phyloP scores from a whole-genome alignment of 306 rosid species.

The Glycine latifolia region DNA sequence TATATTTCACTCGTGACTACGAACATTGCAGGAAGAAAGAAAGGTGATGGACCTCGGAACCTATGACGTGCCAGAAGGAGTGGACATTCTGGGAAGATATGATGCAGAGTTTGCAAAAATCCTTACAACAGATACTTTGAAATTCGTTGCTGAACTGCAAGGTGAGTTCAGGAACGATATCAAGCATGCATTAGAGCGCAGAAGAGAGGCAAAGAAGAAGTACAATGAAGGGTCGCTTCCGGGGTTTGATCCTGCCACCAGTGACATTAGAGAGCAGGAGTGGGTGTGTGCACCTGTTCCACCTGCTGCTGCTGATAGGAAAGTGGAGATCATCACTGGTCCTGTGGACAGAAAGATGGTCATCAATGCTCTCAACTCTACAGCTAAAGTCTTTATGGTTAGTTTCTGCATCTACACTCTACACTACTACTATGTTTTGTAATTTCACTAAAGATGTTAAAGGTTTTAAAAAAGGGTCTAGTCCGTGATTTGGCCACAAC shows the following conservation, averaged over 20 bases:
- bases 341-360: constrained; percentile 92
- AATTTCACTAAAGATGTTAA: not conserved
- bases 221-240: constrained; percentile 79
- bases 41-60: constrained; percentile 54
- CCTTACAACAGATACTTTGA: constrained; percentile 74
- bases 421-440: not conserved
- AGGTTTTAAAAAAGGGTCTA: no score
- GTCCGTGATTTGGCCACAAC: no score
- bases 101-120: constrained; percentile 71
- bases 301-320: constrained; percentile 75
- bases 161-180: constrained; percentile 75
- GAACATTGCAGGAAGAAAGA: constrained; percentile 3
- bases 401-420: constrained; percentile 26
- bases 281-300: constrained; percentile 83
- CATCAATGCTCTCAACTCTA: constrained; percentile 94
- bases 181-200: constrained; percentile 75
- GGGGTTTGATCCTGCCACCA: constrained; percentile 78
- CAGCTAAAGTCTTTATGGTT: constrained; percentile 92
- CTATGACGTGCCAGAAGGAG: constrained; percentile 78
- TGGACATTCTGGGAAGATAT: constrained; percentile 76
- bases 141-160: constrained; percentile 75
- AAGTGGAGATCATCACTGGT: constrained; percentile 92
- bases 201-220: constrained; percentile 73
- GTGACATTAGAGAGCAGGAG: constrained; percentile 61
- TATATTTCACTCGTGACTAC: not conserved